Conservation (phyloP, 129 eudicot species). For the Arctium lappa region DNA sequence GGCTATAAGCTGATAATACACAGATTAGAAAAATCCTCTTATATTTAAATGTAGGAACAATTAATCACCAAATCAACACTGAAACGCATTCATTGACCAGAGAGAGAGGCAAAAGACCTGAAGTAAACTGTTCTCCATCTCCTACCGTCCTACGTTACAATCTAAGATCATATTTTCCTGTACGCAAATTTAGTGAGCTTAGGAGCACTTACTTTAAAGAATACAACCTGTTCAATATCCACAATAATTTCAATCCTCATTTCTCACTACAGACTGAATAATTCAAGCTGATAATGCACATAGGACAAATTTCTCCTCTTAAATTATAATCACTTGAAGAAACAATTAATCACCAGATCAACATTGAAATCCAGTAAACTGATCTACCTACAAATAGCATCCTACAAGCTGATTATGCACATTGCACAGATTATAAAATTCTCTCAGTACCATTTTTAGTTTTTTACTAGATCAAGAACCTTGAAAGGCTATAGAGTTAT, state of each 20-base stretch:
- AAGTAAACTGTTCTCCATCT: conserved; percentile 31
- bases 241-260: neutral
- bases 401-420: neutral
- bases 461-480: no score
- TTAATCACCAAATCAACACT: neutral
- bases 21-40: neutral
- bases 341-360: neutral
- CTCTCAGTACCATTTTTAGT: no score
- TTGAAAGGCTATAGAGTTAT: no score
- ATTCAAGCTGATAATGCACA: neutral
- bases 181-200: neutral
- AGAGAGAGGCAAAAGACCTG: conserved; percentile 51
- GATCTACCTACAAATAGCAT: neutral
- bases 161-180: neutral
- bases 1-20: neutral
- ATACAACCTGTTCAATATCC: neutral
- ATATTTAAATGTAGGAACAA: neutral
- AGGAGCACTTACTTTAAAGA: neutral
- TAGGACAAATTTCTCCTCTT: neutral
- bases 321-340: neutral
- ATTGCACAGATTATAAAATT: neutral
- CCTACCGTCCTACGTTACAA: neutral
- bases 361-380: conserved; percentile 1
- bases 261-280: neutral
- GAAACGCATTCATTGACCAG: neutral